Evolutionary conservation across 306 rosid genomes (phyloP), one percentile per base, ranked within the genome.

Genomic region (Cucurbita ficifolia): DNA sequence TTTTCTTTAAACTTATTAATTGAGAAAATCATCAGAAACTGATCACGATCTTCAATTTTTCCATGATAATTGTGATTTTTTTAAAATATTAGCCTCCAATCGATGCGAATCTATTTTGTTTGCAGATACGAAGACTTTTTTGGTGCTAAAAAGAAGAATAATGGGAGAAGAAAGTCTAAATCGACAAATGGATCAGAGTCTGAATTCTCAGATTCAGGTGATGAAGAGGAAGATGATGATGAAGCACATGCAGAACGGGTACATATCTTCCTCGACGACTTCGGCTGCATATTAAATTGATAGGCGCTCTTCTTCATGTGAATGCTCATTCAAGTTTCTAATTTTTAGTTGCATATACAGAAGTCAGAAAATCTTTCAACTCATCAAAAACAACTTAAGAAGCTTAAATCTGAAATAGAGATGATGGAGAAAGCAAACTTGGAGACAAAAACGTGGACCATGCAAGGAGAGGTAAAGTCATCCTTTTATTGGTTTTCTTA

Each of bases 381-480:
- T 57, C 89, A 89, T 46, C 88, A 94, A 83, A 94, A 83, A 79
- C 73, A 91, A 81, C 81, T 53, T 35, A 75, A 68, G 83, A 83
- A 81, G 54, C 80, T 82, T 79, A 86, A 80, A 77, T 77, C 90
- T 16, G 76, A 91, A 77, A 91, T 94, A 84, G 84, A 85, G 79
- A 77, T 75, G 83, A 85, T 91, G 96, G 99, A 94, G 80, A 82
- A 79, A 36, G 85, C 92, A 72, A 91, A 85, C 77, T 24, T 94
- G 84, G 92, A 89, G 72, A 92, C 87, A 56, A 88, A 89, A 82
- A 73, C 82, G 22, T 94, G 99, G 99, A 88, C 89, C 76, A 86
- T 94, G 97, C 87, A 75, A 81, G 99, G 99, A 57, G 99, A 94
- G 97, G 99, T 94, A 84, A 77, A 58, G 17, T 63, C 64, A 5